Evolutionary conservation across 768 basidiomycete species (phyloP), one percentile per base, ranked within the genome.

Genomic region (Lanmaoa pseudosensibilis): DNA sequence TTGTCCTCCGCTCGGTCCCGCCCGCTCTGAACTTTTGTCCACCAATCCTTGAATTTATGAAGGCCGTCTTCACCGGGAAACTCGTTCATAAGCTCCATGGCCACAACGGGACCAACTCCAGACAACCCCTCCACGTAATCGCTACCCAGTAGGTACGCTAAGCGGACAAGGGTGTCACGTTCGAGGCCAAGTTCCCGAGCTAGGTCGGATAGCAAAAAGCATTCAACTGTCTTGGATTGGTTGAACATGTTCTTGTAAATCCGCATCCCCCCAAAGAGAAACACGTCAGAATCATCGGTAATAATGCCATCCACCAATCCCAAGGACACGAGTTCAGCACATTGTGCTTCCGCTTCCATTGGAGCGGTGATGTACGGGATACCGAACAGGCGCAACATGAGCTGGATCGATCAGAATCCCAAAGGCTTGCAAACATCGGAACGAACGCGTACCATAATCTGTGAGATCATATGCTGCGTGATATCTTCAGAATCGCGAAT

Each of bases 201-300:
- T 47, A 98, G 81, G 69, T 99, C 97, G 6, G 83, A 73, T 2
- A 85, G 75, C 36, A 97, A 77, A 78, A 97, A 99, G 68, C 94
- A 94, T 73, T 99, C 97, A 52, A 98, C 97, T 4, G 94, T 98
- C 78, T 98, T 98, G 46, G 92, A 90, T 73, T 98, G 96, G 70
- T 98, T 98, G 78, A 99, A 99, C 90, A 99, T 96, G 71, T 99
- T 98, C 75, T 96, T 97, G 81, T 90, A 97, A 19, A 98, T 92
- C n/a, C 94, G 87, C 61, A 83, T 74, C 23, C 93, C 96, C 33
- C 97, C 97, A 63, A 99, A 99, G 47, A 99, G 86, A 74, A 99
- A 99, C 47, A 98, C 94, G 67, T 99, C 97, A 5, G 94, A 97
- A 72, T 99, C 97, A 70, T 99, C 97, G 0, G 97, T 99, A 70